These are phyloP conservation scores for Bruguiera hainesii DNA, from an alignment of 441 rosid genomes.

Conservation along the genomic window DNA sequence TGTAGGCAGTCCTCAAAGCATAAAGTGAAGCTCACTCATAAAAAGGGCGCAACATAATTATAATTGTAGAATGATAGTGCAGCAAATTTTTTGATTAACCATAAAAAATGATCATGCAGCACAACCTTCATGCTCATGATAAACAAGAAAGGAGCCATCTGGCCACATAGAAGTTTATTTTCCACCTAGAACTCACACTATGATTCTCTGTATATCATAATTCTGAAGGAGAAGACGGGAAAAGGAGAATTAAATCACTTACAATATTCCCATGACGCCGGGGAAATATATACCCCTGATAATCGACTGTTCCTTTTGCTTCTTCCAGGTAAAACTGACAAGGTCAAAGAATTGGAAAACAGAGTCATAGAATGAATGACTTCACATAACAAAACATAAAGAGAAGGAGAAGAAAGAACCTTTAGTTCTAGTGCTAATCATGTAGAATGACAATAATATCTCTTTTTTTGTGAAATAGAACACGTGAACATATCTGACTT, in stretches of 20 bases:
- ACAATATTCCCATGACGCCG: conserved; percentile 63
- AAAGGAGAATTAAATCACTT: conserved; percentile 29
- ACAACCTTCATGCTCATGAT: not conserved
- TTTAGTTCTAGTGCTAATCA: no score
- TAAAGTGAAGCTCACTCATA: not conserved
- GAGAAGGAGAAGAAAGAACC: no score
- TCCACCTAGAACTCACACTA: not conserved
- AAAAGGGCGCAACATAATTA: not conserved
- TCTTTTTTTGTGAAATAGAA: no score
- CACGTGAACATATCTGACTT: no score
- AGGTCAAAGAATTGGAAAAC: not conserved
- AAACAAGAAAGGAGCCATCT: not conserved
- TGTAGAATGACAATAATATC: no score
- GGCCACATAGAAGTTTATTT: not conserved
- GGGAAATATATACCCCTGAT: conserved; percentile 90
- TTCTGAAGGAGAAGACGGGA: not conserved
- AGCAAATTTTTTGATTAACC: no score
- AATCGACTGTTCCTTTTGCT: conserved; percentile 80
- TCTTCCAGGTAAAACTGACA: conserved; percentile 81
- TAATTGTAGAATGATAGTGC: no score
- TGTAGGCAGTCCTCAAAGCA: not conserved
- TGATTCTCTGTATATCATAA: not conserved
- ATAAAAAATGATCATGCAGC: no score
- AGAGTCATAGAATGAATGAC: not conserved
- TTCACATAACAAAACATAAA: not conserved